Evolutionary conservation across 2,329 filamentous ascomycete genomes (phyloP).

Genomic region (Monilinia polystroma): DNA sequence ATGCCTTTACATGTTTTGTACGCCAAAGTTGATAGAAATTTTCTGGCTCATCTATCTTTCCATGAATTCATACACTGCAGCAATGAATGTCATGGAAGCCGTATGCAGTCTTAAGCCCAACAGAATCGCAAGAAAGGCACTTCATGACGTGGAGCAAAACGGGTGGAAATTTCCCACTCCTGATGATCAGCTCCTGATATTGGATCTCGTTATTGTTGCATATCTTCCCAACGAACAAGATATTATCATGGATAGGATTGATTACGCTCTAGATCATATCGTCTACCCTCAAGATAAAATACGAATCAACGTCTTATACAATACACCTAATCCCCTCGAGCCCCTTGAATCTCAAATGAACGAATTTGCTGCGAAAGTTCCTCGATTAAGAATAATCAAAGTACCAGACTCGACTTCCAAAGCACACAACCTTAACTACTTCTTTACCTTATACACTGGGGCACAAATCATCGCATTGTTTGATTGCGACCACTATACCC

Average conservation of each 20-base stretch:
- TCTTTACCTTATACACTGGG: conserved; percentile 46
- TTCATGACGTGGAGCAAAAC: conserved; percentile 43
- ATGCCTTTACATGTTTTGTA: conserved; percentile 45
- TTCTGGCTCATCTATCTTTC: conserved; percentile 48
- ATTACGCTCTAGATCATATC: conserved; percentile 49
- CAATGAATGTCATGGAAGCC: conserved; percentile 45
- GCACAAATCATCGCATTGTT: conserved; percentile 50
- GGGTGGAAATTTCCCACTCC: conserved; percentile 46
- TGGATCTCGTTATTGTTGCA: conserved; percentile 50
- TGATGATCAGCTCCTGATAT: conserved; percentile 44
- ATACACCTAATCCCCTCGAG: conserved; percentile 49
- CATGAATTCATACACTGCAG: conserved; percentile 48
- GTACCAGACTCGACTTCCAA: conserved; percentile 50
- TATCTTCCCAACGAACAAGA: conserved; percentile 53
- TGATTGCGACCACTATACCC: conserved; percentile 51
- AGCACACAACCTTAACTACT: conserved; percentile 52
- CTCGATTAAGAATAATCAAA: conserved; percentile 47
- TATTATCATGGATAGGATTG: conserved; percentile 49
- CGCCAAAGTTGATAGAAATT: conserved; percentile 41
- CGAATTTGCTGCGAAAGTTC: conserved; percentile 42
- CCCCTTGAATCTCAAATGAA: conserved; percentile 46
- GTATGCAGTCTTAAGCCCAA: conserved; percentile 43
- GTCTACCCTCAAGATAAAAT: conserved; percentile 48
- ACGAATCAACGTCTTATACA: conserved; percentile 50
- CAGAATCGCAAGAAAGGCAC: conserved; percentile 42